Conservation (phyloP, 805 yeast species). For the Candida ponderosae region DNA sequence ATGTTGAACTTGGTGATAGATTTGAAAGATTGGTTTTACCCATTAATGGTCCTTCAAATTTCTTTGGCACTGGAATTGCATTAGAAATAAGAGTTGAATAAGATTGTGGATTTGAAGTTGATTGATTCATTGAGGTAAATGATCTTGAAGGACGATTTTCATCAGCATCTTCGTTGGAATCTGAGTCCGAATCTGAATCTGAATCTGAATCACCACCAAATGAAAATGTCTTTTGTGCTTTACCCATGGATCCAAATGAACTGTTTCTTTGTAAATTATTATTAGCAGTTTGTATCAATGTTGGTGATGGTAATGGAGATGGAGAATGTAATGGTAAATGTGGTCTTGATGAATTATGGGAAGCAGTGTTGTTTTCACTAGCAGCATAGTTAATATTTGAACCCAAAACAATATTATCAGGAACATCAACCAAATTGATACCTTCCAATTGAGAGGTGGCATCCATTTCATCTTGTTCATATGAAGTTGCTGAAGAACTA, state of each 20-base stretch:
- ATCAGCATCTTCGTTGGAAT: too few species aligned
- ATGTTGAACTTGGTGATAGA: slow-evolving; percentile 32
- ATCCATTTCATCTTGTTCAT: slow-evolving; percentile 11
- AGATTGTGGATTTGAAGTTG: too few species aligned
- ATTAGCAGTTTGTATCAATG: too few species aligned
- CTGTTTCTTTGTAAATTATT: too few species aligned
- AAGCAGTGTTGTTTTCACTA: too few species aligned
- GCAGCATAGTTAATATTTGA: slow-evolving; percentile 13
- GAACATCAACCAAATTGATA: slow-evolving; percentile 19
- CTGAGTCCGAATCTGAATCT: too few species aligned
- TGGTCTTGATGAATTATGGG: too few species aligned
- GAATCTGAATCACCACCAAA: slow-evolving; percentile 19
- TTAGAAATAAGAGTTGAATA: slow-evolving; percentile 1
- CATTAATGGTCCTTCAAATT: background rate
- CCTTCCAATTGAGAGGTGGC: slow-evolving; percentile 18
- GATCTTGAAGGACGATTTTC: slow-evolving; percentile 18
- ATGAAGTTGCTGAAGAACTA: slow-evolving; percentile 5
- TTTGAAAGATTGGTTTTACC: slow-evolving; percentile 6
- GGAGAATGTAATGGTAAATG: background rate
- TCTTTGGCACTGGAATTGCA: slow-evolving; percentile 18
- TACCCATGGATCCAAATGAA: too few species aligned
- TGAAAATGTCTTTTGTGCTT: background rate
- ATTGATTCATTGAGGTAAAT: background rate
- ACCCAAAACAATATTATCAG: slow-evolving; percentile 20
- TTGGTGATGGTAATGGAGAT: background rate